Base-by-base conservation (phyloP, 2,329 filamentous ascomycete genomes). In the Exophiala calicioides region DNA sequence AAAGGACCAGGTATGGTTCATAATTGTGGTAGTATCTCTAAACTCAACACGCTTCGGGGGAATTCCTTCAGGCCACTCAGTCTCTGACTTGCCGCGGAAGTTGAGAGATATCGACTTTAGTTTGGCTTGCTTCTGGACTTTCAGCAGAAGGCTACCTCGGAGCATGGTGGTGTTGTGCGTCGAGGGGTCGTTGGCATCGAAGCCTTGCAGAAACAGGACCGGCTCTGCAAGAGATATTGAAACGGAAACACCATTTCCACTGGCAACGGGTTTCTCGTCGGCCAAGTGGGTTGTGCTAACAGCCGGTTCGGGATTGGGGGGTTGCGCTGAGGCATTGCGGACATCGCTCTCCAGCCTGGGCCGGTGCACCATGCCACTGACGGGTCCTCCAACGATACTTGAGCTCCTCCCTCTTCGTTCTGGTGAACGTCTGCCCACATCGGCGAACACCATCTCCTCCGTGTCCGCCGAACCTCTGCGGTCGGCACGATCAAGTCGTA, bases 1-100 rank as follows among this genome's bases (percentile, higher is more conserved):
- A 64, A 97, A 97, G 0, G 86, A 91, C 69, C 89, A 83, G 13
- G 83, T 91, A 62, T 96, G 90, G 30, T 87, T 91, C 68, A 94
- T 85, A 50, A 97, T 77, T 3, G 84, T 88, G 58, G 93, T 86
- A 53, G 88, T 86, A 63, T 97, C 90, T 60, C 82, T 85, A 42
- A 88, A 82, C 30, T 95, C 87, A 1, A 85, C 78, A 66, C 95
- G 95, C 47, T 85, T 78, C 0, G 90, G 90, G 3, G 93, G 91
- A 21, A 97, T 93, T 79, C 82, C 89, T 72, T 97, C 93, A 12
- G 93, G 91, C 93, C 93, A 98, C 63, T 95, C 90, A 1, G 93
- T 97, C 55, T 86, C 81, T 3, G 90, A 88, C 63, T 83, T 85
- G 21, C 91, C 93, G 30, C 84, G 80, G 58, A 98, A 87, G 60